Percentiles rank a stretch among this genome's conserved stretches.
phyloP scores from a whole-genome alignment of 352 stramenopile genomes.

The Pythium brachiatum region DNA sequence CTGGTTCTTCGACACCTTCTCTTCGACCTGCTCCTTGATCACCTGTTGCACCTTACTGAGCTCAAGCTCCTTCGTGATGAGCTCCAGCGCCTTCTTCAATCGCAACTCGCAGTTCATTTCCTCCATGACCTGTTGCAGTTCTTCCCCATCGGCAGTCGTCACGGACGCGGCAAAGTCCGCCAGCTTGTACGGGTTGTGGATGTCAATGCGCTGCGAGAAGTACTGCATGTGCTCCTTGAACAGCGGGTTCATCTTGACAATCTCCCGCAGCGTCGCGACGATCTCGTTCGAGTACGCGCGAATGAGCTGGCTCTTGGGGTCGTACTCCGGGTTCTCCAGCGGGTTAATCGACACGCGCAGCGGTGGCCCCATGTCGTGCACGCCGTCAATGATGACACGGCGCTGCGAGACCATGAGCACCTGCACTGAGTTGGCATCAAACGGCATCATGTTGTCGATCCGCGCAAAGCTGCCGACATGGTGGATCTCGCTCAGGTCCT shows the following conservation, averaged over 20 bases:
- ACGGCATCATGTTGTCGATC: constrained; percentile 90
- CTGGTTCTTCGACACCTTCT: constrained; percentile 96
- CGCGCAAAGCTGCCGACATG: constrained; percentile 95
- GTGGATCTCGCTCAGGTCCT: constrained; percentile 92
- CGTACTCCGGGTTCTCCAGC: constrained; percentile 67
- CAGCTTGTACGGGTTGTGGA: constrained; percentile 97
- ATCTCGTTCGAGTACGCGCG: constrained; percentile 98
- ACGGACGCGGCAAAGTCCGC: constrained; percentile 96
- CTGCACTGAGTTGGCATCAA: constrained; percentile 70
- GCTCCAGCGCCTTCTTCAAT: constrained; percentile 94
- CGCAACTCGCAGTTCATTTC: constrained; percentile 94
- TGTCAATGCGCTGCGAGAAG: constrained; percentile 94
- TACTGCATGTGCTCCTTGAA: constrained; percentile 98
- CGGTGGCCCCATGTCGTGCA: constrained; percentile 61
- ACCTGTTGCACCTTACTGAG: constrained; percentile 96
- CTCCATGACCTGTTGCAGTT: constrained; percentile 93
- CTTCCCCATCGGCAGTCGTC: constrained; percentile 92
- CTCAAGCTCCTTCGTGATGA: constrained; percentile 97
- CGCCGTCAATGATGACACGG: constrained; percentile 76
- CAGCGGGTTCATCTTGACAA: constrained; percentile 96
- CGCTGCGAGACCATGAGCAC: constrained; percentile 89
- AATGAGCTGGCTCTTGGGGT: constrained; percentile 88
- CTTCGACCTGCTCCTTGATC: constrained; percentile 92
- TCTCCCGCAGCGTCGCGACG: constrained; percentile 93
- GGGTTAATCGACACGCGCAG: constrained; percentile 68